These are phyloP conservation scores for Xerocomellus chrysenteron DNA, from an alignment of 768 basidiomycete species.

Conservation along the genomic window DNA sequence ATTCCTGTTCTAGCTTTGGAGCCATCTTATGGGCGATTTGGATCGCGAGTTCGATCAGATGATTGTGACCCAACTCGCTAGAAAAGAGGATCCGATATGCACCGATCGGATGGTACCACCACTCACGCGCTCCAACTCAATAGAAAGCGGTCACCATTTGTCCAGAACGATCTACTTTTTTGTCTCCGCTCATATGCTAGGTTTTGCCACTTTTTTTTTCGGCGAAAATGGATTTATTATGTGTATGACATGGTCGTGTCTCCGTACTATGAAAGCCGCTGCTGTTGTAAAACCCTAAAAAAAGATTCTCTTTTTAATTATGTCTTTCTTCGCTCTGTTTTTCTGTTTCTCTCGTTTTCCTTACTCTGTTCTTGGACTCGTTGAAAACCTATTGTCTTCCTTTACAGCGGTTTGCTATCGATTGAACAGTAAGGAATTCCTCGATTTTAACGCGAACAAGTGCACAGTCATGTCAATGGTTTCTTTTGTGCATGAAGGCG, in stretches of 20 bases:
- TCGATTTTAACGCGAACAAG: too few relatives aligned
- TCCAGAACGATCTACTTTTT: not conserved
- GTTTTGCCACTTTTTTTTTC: not conserved
- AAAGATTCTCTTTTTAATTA: not conserved
- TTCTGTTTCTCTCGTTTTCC: too few relatives aligned
- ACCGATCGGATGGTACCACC: conserved; percentile 2
- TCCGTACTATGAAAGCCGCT: not conserved
- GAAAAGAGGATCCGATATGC: not conserved
- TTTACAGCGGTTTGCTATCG: not conserved
- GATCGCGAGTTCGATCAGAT: not conserved
- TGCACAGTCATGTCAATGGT: not conserved
- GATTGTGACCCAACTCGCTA: not conserved
- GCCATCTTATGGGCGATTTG: not conserved
- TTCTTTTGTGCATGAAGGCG: not conserved
- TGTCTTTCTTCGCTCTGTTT: not conserved
- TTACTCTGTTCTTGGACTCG: not conserved
- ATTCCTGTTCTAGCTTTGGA: not conserved
- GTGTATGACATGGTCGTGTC: not conserved
- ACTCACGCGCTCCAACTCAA: conserved; percentile 1
- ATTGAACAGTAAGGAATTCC: too few relatives aligned
- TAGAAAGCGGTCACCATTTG: conserved; percentile 2
- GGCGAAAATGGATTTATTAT: conserved; percentile 7
- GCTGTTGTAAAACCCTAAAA: not conserved
- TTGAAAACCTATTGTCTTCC: not conserved
- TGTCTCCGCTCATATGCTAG: not conserved